Conservation (phyloP, 305 asterid genomes). For the Euphrasia arctica region DNA sequence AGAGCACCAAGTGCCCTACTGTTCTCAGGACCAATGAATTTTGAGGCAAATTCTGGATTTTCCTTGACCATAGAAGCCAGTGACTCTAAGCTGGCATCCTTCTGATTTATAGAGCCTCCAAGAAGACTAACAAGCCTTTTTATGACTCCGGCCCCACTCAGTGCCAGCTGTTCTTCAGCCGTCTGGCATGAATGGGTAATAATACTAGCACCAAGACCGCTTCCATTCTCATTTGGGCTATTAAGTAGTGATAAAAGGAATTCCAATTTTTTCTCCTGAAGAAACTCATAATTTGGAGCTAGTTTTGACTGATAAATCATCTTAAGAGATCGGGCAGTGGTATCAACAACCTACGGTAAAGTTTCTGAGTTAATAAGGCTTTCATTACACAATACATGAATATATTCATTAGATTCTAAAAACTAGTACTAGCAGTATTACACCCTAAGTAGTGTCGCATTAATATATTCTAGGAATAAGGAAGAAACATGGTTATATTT, state of each 20-base stretch:
- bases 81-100: slow-evolving; percentile 90
- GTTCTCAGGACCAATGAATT: slow-evolving; percentile 67
- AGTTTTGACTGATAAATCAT: slow-evolving; percentile 83
- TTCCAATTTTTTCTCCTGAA: slow-evolving; percentile 56
- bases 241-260: slow-evolving; percentile 67
- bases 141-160: slow-evolving; percentile 75
- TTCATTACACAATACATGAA: not conserved
- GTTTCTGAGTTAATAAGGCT: slow-evolving; percentile 21
- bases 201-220: slow-evolving; percentile 91
- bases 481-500: not conserved
- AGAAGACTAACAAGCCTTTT: slow-evolving; percentile 72
- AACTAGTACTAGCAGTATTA: slow-evolving; percentile 8
- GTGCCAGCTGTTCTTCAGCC: slow-evolving; percentile 60
- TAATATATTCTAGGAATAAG: not conserved
- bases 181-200: slow-evolving; percentile 81
- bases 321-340: slow-evolving; percentile 92
- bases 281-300: slow-evolving; percentile 82
- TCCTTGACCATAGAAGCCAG: slow-evolving; percentile 68
- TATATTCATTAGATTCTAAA: slow-evolving; percentile 10
- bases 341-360: slow-evolving; percentile 81
- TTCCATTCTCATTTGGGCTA: slow-evolving; percentile 78
- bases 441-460: slow-evolving; percentile 1
- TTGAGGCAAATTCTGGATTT: slow-evolving; percentile 67
- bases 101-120: slow-evolving; percentile 70
- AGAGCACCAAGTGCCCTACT: slow-evolving; percentile 60